A percentile compares a stretch with the other conserved stretches of the same genome.
Evolutionary conservation across 2,329 filamentous ascomycete genomes (phyloP).

Genomic region (Colletotrichum australisinense): DNA sequence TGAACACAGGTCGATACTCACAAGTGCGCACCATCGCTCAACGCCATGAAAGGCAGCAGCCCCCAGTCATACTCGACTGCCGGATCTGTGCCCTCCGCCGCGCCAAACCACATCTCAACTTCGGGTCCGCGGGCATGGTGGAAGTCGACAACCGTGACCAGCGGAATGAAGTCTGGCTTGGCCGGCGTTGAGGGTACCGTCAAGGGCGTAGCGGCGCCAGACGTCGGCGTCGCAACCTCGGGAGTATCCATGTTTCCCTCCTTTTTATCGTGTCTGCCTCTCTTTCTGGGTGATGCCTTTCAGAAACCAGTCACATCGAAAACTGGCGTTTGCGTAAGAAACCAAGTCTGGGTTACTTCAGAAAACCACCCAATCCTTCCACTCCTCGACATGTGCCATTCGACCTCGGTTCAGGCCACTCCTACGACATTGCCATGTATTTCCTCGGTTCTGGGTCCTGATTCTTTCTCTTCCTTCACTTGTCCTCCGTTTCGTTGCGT

Average conservation of each 20-base stretch:
- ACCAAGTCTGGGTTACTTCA: neutral
- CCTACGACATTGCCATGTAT: constrained; percentile 31
- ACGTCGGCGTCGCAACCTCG: constrained; percentile 30
- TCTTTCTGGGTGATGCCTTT: neutral
- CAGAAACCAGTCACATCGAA: too few relatives aligned
- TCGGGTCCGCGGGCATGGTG: constrained; percentile 91
- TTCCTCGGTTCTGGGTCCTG: neutral
- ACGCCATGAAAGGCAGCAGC: constrained; percentile 93
- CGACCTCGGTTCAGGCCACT: too few relatives aligned
- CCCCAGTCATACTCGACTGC: constrained; percentile 89
- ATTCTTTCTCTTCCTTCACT: constrained; percentile 1
- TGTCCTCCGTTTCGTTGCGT: neutral
- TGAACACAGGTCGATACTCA: constrained; percentile 58
- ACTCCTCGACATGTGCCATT: too few relatives aligned
- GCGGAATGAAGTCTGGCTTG: constrained; percentile 65
- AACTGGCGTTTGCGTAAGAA: neutral
- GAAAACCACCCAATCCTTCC: neutral
- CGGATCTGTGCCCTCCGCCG: constrained; percentile 79
- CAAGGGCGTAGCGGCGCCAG: constrained; percentile 28
- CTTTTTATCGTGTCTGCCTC: constrained; percentile 2
- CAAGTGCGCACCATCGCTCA: constrained; percentile 96
- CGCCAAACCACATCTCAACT: constrained; percentile 91
- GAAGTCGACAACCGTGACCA: constrained; percentile 85
- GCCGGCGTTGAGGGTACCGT: constrained; percentile 38
- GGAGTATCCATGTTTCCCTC: constrained; percentile 29